Evolutionary conservation across 768 basidiomycete species (phyloP).

Genomic region (Boletus sp.): DNA sequence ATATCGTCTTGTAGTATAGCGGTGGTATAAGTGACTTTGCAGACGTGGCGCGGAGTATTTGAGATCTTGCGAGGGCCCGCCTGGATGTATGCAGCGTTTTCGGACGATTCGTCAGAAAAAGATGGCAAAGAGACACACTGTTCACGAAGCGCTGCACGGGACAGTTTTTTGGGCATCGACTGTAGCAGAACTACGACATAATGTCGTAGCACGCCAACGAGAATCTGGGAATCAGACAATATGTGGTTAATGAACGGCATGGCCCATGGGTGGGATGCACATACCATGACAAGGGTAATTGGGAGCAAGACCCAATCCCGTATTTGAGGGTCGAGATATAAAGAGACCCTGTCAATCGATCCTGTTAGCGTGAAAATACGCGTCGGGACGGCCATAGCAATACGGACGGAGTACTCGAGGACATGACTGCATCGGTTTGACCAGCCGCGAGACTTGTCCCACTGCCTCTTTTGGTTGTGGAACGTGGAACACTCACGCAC

Average conservation of each 20-base stretch:
- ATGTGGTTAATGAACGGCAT: slow-evolving; percentile 1
- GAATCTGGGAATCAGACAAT: slow-evolving; percentile 50
- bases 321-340: slow-evolving; percentile 93
- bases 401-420: slow-evolving; percentile 29
- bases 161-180: slow-evolving; percentile 74
- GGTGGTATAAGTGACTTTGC: slow-evolving; percentile 79
- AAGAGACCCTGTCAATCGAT: slow-evolving; percentile 36
- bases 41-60: slow-evolving; percentile 79
- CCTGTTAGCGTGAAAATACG: slow-evolving; percentile 8
- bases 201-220: slow-evolving; percentile 90
- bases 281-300: slow-evolving; percentile 94
- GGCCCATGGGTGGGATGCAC: slow-evolving; percentile 18
- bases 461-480: slow-evolving; percentile 25
- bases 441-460: slow-evolving; percentile 1
- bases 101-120: background rate
- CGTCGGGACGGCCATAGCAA: slow-evolving; percentile 1
- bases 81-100: slow-evolving; percentile 33
- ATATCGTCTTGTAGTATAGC: slow-evolving; percentile 68
- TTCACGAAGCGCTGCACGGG: slow-evolving; percentile 80
- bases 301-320: slow-evolving; percentile 94
- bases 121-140: slow-evolving; percentile 59
- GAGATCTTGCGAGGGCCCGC: slow-evolving; percentile 76
- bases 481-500: background rate
- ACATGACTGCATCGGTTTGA: slow-evolving; percentile 32
- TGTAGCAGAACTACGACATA: slow-evolving; percentile 88